Conservation (phyloP, 2,329 filamentous ascomycete species). For the Talaromyces sp. region DNA sequence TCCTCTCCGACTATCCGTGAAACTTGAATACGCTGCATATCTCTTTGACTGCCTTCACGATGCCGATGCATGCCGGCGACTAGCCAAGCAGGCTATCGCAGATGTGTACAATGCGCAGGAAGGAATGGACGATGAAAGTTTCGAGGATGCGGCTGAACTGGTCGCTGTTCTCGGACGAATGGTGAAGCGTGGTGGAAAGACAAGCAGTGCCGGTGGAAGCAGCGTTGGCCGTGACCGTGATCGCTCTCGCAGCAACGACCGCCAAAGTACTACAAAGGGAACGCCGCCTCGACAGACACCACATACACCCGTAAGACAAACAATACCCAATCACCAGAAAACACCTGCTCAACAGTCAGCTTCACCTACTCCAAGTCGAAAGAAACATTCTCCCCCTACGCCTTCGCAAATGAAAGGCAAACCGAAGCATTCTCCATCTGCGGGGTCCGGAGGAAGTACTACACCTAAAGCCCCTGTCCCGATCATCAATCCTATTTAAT, state of each 20-base stretch:
- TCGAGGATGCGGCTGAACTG: constrained; percentile 83
- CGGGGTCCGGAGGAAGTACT: constrained; percentile 14
- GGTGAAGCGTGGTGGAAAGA: constrained; percentile 67
- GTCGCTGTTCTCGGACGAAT: constrained; percentile 83
- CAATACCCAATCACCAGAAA: background rate
- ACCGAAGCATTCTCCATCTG: constrained; percentile 17
- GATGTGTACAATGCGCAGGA: constrained; percentile 90
- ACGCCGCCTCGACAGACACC: constrained; percentile 16
- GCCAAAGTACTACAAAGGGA: constrained; percentile 13
- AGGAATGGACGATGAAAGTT: constrained; percentile 93
- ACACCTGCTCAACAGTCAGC: background rate
- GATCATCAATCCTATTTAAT: constrained; percentile 37
- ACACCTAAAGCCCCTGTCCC: constrained; percentile 24
- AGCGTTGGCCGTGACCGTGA: constrained; percentile 29
- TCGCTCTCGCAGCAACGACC: constrained; percentile 18
- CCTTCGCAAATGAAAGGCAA: constrained; percentile 10
- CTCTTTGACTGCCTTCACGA: constrained; percentile 91
- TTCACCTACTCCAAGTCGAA: constrained; percentile 10
- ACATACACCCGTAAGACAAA: constrained; percentile 15
- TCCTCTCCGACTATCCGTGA: constrained; percentile 81
- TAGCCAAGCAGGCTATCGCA: constrained; percentile 79
- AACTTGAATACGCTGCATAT: constrained; percentile 89
- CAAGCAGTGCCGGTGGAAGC: constrained; percentile 29
- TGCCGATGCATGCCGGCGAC: constrained; percentile 65
- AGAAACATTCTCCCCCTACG: constrained; percentile 7